Base-by-base conservation (phyloP, 1,284 basidiomycete genomes). In the Irpex sp. region DNA sequence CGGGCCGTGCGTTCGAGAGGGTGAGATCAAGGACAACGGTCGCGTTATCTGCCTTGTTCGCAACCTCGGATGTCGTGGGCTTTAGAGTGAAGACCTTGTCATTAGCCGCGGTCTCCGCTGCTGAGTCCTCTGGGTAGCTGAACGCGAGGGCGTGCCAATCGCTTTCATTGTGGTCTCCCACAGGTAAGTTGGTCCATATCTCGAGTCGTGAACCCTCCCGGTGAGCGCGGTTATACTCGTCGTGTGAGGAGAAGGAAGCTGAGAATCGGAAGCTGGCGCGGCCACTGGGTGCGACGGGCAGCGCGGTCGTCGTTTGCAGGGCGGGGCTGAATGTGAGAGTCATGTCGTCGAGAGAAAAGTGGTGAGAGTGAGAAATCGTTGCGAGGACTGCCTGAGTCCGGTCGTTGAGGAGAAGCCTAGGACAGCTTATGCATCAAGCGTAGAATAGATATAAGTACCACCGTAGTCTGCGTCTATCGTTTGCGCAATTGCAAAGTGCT, bases 151-250 rank as follows among this genome's bases (percentile, higher is more conserved):
- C 68, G 55, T 68, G 67, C 73, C 73, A 74, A 49, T 69, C 70
- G 2, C 19, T 54, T 53, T 67, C 70, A 4, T 36, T 17, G 35
- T 13, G 15, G 8, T 57, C 54, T n/a, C 65, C 63, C 11, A 67
- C 63, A 13, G 72, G 70, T 5, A 74, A 57, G 62, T 74, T 68
- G 21, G 73, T 71, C 72, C 72, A 74, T 58, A 74, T 67, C 61
- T 74, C 73, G 62, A 74, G 66, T 36, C 66, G 63, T 17, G 67
- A 57, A 26, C 68, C 69, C 53, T 71, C 67, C 47, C 61, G 36
- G 17, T 61, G 61, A 21, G 70, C 70, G 46, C 70, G 66, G 51
- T 68, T 65, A 57, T 65, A 67, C 21, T 66, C 63, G 7, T 65
- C 69, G 57, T 59, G 68, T 36, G 70, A 70, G 50, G 65, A 61